Conservation (phyloP, 192 early-diverging fungal genomes). For the Pecoramyces ruminantium region DNA sequence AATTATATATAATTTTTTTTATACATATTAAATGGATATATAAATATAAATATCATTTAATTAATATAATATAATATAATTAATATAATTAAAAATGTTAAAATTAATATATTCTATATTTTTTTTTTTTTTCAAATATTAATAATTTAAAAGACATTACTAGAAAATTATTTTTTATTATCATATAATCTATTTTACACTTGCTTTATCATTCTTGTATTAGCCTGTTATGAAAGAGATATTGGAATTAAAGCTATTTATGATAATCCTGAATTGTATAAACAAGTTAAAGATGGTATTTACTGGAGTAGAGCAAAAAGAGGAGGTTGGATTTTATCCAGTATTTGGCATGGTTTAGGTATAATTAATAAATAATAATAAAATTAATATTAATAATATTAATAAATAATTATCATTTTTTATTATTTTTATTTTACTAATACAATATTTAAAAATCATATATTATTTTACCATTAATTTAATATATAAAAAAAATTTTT, state of each 20-base stretch:
- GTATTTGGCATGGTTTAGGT: neutral
- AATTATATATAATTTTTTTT: no score
- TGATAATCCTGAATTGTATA: slow-evolving; percentile 21
- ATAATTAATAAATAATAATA: neutral
- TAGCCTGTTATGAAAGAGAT: slow-evolving; percentile 30
- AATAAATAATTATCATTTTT: no score
- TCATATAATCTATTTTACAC: slow-evolving; percentile 34
- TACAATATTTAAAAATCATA: no score
- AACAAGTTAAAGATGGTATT: slow-evolving; percentile 12
- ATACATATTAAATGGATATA: no score
- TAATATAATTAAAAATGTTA: no score
- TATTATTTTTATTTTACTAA: no score
- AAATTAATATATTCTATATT: no score
- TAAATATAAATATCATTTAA: neutral
- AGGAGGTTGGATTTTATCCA: neutral
- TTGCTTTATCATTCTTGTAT: slow-evolving; percentile 23
- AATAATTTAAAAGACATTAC: slow-evolving; percentile 9
- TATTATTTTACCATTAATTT: no score
- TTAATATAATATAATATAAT: neutral
- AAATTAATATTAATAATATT: no score
- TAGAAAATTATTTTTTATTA: slow-evolving; percentile 33
- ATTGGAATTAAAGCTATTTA: slow-evolving; percentile 12
- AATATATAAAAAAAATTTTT: no score
- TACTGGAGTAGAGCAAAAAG: neutral
- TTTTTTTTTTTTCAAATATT: neutral